Percentiles rank a stretch among this genome's conserved stretches.
These are phyloP conservation scores for Lactifluus pinguis DNA, from an alignment of 768 basidiomycete species.

Conservation along the genomic window DNA sequence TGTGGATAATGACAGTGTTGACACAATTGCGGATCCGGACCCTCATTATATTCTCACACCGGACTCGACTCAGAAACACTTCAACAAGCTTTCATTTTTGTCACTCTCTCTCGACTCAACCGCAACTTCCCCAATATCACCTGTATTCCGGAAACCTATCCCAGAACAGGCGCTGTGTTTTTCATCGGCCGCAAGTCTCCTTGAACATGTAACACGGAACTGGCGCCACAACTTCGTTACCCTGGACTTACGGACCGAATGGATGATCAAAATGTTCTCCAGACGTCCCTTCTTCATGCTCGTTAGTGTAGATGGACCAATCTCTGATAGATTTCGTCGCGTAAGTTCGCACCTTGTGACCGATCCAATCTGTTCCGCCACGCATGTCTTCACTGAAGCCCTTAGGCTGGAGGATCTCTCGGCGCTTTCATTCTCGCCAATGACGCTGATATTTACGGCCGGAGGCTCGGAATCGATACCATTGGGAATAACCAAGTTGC, in stretches of 20 bases:
- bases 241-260: slow-evolving; percentile 47
- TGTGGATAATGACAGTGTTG: background rate
- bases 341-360: slow-evolving; percentile 30
- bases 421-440: slow-evolving; percentile 68
- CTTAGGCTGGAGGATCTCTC: slow-evolving; percentile 33
- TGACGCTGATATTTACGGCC: slow-evolving; percentile 62
- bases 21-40: background rate
- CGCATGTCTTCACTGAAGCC: slow-evolving; percentile 11
- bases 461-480: background rate
- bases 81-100: slow-evolving; percentile 10
- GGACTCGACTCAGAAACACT: background rate
- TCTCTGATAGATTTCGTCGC: slow-evolving; percentile 58
- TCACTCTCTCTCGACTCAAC: slow-evolving; percentile 10
- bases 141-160: background rate
- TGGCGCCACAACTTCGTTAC: slow-evolving; percentile 84
- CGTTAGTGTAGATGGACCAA: slow-evolving; percentile 73
- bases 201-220: slow-evolving; percentile 68
- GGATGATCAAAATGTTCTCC: slow-evolving; percentile 56
- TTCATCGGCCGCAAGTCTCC: slow-evolving; percentile 40
- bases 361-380: background rate
- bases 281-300: slow-evolving; percentile 90
- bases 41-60: background rate
- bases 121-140: slow-evolving; percentile 8
- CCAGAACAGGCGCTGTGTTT: slow-evolving; percentile 30
- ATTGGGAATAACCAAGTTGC: background rate